phyloP scores from a whole-genome alignment of 129 eudicot genomes.

The Sambucus nigra region DNA sequence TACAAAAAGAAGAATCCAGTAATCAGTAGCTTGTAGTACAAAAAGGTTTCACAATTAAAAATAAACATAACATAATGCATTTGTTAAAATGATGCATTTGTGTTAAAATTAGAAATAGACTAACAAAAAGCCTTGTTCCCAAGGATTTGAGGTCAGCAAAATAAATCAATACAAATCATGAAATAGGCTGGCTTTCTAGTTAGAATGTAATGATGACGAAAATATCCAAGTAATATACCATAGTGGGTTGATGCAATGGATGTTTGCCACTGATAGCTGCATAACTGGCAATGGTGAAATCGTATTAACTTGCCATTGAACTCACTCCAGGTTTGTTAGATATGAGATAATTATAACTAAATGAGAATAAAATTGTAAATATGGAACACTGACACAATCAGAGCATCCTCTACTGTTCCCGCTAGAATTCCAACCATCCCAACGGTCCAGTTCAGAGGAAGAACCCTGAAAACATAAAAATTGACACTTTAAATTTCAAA shows the following conservation, averaged over 20 bases:
- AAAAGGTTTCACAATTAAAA: neutral
- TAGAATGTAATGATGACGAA: neutral
- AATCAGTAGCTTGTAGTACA: neutral
- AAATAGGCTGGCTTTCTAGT: no score
- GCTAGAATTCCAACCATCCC: constrained; percentile 96
- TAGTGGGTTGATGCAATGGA: constrained; percentile 27
- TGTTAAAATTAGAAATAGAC: neutral
- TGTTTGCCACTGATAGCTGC: constrained; percentile 73
- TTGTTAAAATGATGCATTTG: neutral
- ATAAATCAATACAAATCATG: no score
- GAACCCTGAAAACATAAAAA: constrained; percentile 44
- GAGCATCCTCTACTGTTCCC: constrained; percentile 88
- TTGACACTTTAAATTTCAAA: neutral
- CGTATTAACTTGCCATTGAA: neutral
- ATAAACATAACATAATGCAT: neutral
- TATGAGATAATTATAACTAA: neutral
- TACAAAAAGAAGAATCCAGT: neutral
- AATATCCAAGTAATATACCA: constrained; percentile 25
- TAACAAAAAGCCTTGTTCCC: no score
- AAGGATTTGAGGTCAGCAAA: no score
- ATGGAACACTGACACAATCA: constrained; percentile 52
- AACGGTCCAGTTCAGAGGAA: constrained; percentile 91
- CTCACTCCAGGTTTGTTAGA: no score
- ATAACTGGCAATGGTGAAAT: constrained; percentile 41
- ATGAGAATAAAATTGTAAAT: neutral